Evolutionary conservation across 2,329 filamentous ascomycete species (phyloP).

Genomic region (Ceratocystis huliohia): DNA sequence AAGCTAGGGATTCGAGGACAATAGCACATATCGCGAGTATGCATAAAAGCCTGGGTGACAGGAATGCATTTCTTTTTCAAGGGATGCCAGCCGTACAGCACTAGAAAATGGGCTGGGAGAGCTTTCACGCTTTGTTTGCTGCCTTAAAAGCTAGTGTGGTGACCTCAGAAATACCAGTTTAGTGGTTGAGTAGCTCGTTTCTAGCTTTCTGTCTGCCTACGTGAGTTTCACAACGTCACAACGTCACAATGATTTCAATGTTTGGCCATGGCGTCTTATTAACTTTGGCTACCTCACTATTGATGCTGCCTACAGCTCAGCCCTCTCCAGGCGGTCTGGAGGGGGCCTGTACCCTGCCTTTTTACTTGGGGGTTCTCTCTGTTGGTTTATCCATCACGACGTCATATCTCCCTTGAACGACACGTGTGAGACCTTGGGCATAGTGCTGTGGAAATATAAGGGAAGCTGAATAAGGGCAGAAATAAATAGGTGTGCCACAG

Average conservation of each 20-base stretch:
- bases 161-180: neutral
- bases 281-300: neutral
- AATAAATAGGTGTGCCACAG: neutral
- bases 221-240: neutral
- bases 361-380: neutral
- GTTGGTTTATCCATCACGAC: neutral
- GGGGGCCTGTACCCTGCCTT: neutral
- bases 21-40: too few relatives aligned
- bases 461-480: neutral
- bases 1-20: too few relatives aligned
- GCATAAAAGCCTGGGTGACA: neutral
- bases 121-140: neutral
- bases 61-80: neutral
- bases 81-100: neutral
- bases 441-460: neutral
- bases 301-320: neutral
- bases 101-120: neutral
- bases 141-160: neutral
- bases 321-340: neutral
- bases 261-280: too few relatives aligned
- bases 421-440: slow-evolving; percentile 6
- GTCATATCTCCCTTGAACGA: slow-evolving; percentile 5
- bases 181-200: too few relatives aligned
- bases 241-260: neutral
- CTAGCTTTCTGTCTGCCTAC: too few relatives aligned